Conservation (phyloP, 139 green algal species). For the Chlamydomonas eustigma region DNA sequence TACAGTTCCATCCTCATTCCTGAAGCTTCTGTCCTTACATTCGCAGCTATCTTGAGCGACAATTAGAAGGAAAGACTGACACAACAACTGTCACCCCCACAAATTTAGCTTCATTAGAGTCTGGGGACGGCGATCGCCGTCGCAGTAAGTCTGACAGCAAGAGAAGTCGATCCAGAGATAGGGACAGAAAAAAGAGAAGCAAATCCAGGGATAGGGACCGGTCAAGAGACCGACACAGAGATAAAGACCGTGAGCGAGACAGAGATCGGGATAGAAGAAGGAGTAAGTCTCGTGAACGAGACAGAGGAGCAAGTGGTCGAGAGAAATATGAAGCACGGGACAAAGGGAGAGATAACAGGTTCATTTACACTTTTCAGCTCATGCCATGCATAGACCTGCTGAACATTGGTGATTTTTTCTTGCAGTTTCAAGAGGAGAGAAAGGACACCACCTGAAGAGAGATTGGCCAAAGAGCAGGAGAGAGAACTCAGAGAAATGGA, state of each 20-base stretch:
- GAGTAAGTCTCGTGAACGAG: neutral
- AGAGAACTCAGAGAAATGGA: constrained; percentile 67
- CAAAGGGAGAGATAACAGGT: too few relatives aligned
- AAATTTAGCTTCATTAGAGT: neutral
- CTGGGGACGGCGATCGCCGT: constrained; percentile 10
- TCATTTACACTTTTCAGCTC: too few relatives aligned
- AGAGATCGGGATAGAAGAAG: neutral
- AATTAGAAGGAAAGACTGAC: constrained; percentile 20
- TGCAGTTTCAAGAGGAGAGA: constrained; percentile 23
- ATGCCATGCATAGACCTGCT: too few relatives aligned
- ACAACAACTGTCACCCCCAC: neutral
- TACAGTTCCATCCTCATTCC: neutral
- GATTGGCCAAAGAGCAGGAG: constrained; percentile 57
- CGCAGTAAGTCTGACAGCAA: neutral
- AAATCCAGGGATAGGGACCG: neutral
- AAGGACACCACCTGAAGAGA: constrained; percentile 61
- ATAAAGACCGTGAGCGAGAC: constrained; percentile 10
- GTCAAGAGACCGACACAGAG: neutral
- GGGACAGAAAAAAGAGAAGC: constrained; percentile 1
- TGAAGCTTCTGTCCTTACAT: neutral
- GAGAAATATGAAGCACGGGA: too few relatives aligned
- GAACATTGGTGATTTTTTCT: neutral
- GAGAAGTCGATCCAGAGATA: constrained; percentile 3
- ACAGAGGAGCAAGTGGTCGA: too few relatives aligned
- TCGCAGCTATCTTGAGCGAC: constrained; percentile 29